Base-by-base conservation (phyloP, 2,329 filamentous ascomycete genomes). In the Microthyrium microscopicum region DNA sequence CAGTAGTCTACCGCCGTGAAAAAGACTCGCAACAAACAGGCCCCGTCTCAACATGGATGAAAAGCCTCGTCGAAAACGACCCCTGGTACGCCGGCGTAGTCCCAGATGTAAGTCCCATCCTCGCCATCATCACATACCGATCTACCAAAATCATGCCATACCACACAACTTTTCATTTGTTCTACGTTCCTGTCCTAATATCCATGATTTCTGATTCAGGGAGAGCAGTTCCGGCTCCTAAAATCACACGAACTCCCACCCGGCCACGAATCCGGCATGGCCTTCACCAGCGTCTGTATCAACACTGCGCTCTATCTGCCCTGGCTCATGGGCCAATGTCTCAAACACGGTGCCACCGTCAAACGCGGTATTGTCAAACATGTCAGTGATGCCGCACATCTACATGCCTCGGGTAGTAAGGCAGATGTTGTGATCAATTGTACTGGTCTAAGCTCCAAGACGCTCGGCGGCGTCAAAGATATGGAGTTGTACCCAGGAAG, bases 271-370 rank as follows among this genome's bases (percentile, higher is more conserved):
- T 77, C 76, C 8, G 84, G 73, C 17, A 79, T 71, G 32, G 62
- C 67, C 35, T 93, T 89, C 53, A 82, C 71, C 6, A 87, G 80
- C 1, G 75, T 93, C 27, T 94, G 85, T 57, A 87, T 94, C 52
- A 94, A 95, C 57, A 81, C 81, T 0, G 72, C 79, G 27, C 57
- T 93, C 38, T 95, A 94, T 55, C 70, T 94, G 2, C 73, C 81
- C 4, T 94, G 80, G 72, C 73, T 95, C 0, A 61, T 80, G 0
- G 78, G 80, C 1, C 76, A 89, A 56, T 91, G 82, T 51, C 64
- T 79, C 20, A 72, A 71, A 44, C 70, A 73, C 37, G 80, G 82
- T 19, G 77, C 79, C 5, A 61, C 71, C 1, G 60, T 64, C 38
- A 55, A 53, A 22, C 51, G 60, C 20, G 57, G 53, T 30, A 50